A percentile compares a stretch with the other conserved stretches of the same genome.
Conservation (phyloP, 148 eudicot genomes). For the Hydrangea macrophylla region DNA sequence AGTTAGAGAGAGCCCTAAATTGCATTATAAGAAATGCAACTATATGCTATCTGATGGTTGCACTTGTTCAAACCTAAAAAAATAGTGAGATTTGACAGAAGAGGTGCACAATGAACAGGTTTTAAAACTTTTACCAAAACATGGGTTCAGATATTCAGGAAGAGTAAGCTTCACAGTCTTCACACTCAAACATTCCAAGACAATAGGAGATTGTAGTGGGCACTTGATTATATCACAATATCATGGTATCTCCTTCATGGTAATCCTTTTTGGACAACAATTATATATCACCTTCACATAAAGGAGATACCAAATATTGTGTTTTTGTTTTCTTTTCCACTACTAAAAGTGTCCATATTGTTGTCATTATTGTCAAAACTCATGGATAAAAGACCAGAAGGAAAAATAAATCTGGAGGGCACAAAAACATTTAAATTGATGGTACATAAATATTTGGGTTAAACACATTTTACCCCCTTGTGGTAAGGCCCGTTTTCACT, state of each 20-base stretch:
- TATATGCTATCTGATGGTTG: background rate
- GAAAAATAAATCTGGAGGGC: background rate
- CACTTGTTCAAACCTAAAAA: background rate
- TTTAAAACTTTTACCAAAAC: background rate
- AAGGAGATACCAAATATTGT: background rate
- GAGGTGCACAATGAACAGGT: background rate
- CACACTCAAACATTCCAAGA: background rate
- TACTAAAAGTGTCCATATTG: background rate
- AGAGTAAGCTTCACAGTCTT: background rate
- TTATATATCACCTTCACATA: background rate
- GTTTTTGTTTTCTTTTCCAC: background rate
- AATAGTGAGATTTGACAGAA: background rate
- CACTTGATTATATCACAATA: background rate
- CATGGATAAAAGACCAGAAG: background rate
- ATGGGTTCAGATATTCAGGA: background rate
- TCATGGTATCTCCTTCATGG: background rate
- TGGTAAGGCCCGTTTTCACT: no score
- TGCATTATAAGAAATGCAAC: background rate
- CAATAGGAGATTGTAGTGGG: background rate
- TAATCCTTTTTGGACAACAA: background rate
- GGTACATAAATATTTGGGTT: no score
- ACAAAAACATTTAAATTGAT: background rate
- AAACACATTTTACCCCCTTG: no score
- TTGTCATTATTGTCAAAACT: background rate
- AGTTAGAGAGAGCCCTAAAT: background rate